Percentiles rank a stretch among this genome's conserved stretches.
Conservation (phyloP, 768 basidiomycete species). For the Kwoniella bestiolae region DNA sequence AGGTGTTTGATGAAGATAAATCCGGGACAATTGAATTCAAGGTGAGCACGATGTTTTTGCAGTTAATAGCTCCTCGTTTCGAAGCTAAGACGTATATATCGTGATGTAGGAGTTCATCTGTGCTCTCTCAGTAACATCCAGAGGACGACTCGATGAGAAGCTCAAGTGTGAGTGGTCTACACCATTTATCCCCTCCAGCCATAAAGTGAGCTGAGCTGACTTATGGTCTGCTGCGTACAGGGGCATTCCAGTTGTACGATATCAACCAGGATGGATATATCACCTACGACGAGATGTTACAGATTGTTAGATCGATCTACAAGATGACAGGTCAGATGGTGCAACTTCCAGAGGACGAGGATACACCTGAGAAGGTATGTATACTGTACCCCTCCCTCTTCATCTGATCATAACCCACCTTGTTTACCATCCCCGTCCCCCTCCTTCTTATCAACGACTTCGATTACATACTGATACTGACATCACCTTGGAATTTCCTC, state of each 20-base stretch:
- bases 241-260: slow-evolving; percentile 99
- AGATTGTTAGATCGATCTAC: slow-evolving; percentile 97
- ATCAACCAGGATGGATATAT: slow-evolving; percentile 98
- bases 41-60: slow-evolving; percentile 60
- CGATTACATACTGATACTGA: too few relatives aligned
- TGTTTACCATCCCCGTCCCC: slow-evolving; percentile 9
- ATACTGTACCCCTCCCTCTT: not conserved
- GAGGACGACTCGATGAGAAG: slow-evolving; percentile 94
- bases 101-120: slow-evolving; percentile 73
- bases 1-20: slow-evolving; percentile 59
- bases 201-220: slow-evolving; percentile 4
- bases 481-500: too few relatives aligned
- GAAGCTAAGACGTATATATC: not conserved
- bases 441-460: slow-evolving; percentile 30
- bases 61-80: not conserved
- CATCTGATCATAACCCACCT: not conserved
- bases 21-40: slow-evolving; percentile 90
- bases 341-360: slow-evolving; percentile 94
- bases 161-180: slow-evolving; percentile 89
- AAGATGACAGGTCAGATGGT: slow-evolving; percentile 99
- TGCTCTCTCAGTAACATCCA: slow-evolving; percentile 90
- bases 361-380: slow-evolving; percentile 95
- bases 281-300: slow-evolving; percentile 98
- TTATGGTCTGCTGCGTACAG: slow-evolving; percentile 60
- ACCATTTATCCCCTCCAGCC: too few relatives aligned